These are phyloP conservation scores for Pseudocercospora pini-densiflorae DNA, from an alignment of 2,329 filamentous ascomycete genomes.

Conservation along the genomic window DNA sequence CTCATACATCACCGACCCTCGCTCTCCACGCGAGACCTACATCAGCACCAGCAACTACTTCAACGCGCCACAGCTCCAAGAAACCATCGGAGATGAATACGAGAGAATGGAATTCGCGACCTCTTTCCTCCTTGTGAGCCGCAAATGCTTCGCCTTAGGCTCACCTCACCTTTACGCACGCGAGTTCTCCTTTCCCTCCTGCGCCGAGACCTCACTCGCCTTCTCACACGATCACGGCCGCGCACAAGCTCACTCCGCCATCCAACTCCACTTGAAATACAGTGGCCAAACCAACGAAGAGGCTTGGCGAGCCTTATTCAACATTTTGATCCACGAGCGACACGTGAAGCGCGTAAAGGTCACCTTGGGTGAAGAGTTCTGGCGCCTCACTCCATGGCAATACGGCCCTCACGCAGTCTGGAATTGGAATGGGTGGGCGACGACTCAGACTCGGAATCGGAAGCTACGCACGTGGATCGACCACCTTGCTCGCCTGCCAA, in stretches of 20 bases:
- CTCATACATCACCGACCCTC: background rate
- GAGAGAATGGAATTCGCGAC: background rate
- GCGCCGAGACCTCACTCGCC: background rate
- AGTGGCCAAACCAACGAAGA: background rate
- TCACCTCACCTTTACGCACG: background rate
- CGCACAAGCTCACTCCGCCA: background rate
- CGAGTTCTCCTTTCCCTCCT: background rate
- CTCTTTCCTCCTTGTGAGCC: constrained; percentile 3
- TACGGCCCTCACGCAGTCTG: background rate
- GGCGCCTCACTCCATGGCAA: background rate
- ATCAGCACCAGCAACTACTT: background rate
- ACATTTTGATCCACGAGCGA: background rate
- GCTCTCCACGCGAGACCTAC: background rate
- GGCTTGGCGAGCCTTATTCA: background rate
- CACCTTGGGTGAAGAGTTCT: background rate
- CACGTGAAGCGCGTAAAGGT: background rate
- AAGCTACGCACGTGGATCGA: background rate
- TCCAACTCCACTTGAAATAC: background rate
- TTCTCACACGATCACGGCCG: background rate
- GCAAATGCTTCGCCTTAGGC: background rate
- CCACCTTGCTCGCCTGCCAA: background rate
- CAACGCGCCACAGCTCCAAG: background rate
- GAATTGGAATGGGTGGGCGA: background rate
- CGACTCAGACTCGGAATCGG: too few species aligned
- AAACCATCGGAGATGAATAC: background rate